phyloP scores from a whole-genome alignment of 352 stramenopile species.

The Hyaloperonospora arabidopsidis region DNA sequence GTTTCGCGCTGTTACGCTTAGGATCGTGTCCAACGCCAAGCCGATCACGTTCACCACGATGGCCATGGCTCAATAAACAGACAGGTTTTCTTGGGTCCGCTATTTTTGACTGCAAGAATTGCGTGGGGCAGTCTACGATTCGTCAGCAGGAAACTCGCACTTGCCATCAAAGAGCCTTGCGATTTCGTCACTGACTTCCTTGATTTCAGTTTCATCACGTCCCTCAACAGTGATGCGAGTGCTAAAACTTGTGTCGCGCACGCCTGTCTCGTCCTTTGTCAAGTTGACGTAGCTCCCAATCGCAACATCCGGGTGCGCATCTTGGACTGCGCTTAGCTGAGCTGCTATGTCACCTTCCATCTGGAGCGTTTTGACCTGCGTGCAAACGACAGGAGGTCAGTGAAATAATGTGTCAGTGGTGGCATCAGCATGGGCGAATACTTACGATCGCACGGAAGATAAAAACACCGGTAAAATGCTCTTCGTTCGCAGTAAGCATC shows the following conservation, averaged over 20 bases:
- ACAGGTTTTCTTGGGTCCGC: not conserved
- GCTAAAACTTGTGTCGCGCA: constrained; percentile 54
- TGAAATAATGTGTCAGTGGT: not conserved
- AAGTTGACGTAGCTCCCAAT: constrained; percentile 85
- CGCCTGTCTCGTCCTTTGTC: constrained; percentile 46
- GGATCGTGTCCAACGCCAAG: too few species aligned
- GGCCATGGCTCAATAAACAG: too few species aligned
- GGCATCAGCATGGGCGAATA: not conserved
- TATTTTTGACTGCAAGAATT: not conserved
- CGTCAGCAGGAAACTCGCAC: not conserved
- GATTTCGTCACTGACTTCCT: constrained; percentile 45
- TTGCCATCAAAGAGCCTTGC: constrained; percentile 24
- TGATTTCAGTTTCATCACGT: constrained; percentile 41
- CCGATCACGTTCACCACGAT: too few species aligned
- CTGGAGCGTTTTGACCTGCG: constrained; percentile 58
- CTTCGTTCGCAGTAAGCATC: constrained; percentile 75
- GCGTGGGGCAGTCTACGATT: not conserved
- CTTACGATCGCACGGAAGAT: constrained; percentile 72
- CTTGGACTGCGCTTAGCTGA: constrained; percentile 52
- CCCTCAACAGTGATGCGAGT: constrained; percentile 64
- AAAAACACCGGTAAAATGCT: constrained; percentile 67
- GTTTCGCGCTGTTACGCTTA: too few species aligned
- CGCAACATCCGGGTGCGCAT: constrained; percentile 50
- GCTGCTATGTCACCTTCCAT: constrained; percentile 64
- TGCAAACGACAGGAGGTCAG: constrained; percentile 5